phyloP scores from a whole-genome alignment of 805 yeast genomes.

The Metschnikowia borealis region DNA sequence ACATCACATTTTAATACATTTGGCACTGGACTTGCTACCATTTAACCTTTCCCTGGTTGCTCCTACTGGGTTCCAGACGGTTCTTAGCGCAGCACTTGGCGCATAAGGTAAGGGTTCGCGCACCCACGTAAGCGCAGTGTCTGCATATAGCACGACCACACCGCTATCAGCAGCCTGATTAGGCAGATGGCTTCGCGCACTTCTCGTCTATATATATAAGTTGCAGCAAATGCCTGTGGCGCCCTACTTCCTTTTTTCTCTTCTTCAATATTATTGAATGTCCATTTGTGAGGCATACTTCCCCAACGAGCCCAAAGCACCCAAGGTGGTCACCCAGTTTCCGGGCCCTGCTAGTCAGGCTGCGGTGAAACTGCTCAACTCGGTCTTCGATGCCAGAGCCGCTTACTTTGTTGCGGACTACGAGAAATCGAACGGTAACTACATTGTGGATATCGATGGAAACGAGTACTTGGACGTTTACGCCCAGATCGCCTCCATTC shows the following conservation, averaged over 20 bases:
- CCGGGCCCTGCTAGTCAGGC: constrained; percentile 75
- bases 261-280: constrained; percentile 11
- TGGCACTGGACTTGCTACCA: too few species aligned
- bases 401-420: constrained; percentile 76
- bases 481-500: constrained; percentile 81
- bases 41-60: background rate
- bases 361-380: constrained; percentile 49
- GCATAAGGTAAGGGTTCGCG: background rate
- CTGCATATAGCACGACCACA: background rate
- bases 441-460: constrained; percentile 77
- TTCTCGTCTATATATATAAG: background rate
- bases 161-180: constrained; percentile 2
- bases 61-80: background rate
- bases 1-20: too few species aligned
- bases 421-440: constrained; percentile 71
- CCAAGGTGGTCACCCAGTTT: constrained; percentile 55
- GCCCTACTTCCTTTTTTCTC: background rate
- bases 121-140: background rate
- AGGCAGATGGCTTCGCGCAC: constrained; percentile 2
- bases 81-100: background rate
- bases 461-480: constrained; percentile 70
- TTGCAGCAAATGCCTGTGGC: background rate
- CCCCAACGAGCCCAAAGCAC: constrained; percentile 77
- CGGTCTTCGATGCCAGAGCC: constrained; percentile 68
- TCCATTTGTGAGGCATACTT: constrained; percentile 56